Evolutionary conservation across 148 eudicot species (phyloP).

Genomic region (Chenopodium formosanum): DNA sequence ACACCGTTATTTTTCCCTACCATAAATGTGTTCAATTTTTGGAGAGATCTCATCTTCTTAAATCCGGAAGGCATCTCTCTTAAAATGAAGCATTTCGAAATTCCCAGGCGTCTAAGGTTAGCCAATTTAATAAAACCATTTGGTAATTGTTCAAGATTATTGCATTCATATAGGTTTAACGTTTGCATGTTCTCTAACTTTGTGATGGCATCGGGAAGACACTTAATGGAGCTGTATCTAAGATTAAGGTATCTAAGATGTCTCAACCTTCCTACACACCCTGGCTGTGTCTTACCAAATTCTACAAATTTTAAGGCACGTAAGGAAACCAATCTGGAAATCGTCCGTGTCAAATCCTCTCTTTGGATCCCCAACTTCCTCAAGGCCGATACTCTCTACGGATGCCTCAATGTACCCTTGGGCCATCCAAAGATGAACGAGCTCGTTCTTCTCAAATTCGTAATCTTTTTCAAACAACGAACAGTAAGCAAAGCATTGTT

Average conservation of each 20-base stretch:
- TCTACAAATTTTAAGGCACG: neutral
- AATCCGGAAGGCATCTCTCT: conserved; percentile 7
- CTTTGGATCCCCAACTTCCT: neutral
- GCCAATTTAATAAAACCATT: conserved; percentile 18
- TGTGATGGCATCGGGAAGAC: conserved; percentile 9
- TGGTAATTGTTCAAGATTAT: neutral
- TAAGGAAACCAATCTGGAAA: neutral
- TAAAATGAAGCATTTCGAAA: neutral
- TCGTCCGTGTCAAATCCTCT: no score
- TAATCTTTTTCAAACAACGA: conserved; percentile 18
- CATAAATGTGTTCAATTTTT: neutral
- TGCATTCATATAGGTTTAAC: neutral
- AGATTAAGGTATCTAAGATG: conserved; percentile 25
- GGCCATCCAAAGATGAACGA: conserved; percentile 26
- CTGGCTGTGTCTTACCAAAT: neutral
- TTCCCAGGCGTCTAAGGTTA: conserved; percentile 10
- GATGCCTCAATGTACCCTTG: conserved; percentile 13
- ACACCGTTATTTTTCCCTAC: neutral
- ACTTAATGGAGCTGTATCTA: neutral
- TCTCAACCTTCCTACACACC: conserved; percentile 6
- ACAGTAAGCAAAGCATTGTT: conserved; percentile 26
- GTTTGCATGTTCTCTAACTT: conserved; percentile 13
- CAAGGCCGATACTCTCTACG: neutral
- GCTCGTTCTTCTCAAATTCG: neutral
- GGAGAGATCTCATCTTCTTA: conserved; percentile 1